A percentile compares a stretch with the other conserved stretches of the same genome.
These are phyloP conservation scores for Dendrocalamus latiflorus DNA, from an alignment of 202 grass and related monocot species.

Conservation along the genomic window DNA sequence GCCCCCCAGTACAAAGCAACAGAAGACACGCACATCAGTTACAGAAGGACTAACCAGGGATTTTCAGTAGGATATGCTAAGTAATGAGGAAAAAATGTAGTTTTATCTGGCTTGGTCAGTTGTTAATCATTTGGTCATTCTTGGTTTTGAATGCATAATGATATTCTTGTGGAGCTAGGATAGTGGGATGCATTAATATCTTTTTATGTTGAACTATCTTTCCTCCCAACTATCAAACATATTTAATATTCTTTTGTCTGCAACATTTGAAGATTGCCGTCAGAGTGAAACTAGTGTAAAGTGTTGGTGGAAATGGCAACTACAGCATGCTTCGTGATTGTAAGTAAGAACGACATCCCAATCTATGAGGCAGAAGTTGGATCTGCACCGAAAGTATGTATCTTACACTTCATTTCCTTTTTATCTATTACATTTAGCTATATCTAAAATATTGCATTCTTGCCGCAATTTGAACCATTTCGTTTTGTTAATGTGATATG, in stretches of 20 bases:
- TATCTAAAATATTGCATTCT: background rate
- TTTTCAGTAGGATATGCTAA: background rate
- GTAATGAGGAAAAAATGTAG: background rate
- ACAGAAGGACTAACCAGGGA: background rate
- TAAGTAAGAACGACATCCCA: conserved; percentile 81
- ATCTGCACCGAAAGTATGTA: conserved; percentile 52
- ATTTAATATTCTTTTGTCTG: background rate
- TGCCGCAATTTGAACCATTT: background rate
- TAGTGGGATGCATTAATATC: background rate
- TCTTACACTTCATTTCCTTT: conserved; percentile 11
- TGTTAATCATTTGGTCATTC: background rate
- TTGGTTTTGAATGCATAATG: background rate
- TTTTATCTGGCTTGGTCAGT: background rate
- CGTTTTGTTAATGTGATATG: background rate
- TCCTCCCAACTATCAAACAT: background rate
- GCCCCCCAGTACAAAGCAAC: background rate
- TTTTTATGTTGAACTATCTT: background rate
- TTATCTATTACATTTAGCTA: conserved; percentile 9
- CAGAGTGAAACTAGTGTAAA: background rate
- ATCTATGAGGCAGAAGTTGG: conserved; percentile 93
- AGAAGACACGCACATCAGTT: background rate
- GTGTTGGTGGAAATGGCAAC: conserved; percentile 56
- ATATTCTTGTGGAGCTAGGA: background rate
- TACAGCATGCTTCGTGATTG: conserved; percentile 82
- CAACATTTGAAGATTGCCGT: background rate